These are phyloP conservation scores for Omphalotus guepiniiformis DNA, from an alignment of 768 basidiomycete species.

Conservation along the genomic window DNA sequence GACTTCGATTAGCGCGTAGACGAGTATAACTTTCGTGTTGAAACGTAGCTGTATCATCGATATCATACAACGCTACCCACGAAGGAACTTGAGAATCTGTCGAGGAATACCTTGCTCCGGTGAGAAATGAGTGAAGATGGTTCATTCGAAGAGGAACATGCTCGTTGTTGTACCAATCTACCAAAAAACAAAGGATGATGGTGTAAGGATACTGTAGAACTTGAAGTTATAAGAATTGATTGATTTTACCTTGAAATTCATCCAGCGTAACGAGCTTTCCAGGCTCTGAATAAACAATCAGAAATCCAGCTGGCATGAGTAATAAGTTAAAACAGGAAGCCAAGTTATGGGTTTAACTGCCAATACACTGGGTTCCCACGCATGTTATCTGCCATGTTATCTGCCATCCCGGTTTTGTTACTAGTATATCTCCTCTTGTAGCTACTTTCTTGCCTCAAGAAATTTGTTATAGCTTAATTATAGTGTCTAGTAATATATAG, in stretches of 20 bases:
- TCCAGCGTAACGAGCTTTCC: constrained; percentile 35
- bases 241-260: constrained; percentile 42
- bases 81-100: constrained; percentile 30
- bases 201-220: background rate
- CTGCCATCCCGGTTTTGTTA: too few species aligned
- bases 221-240: background rate
- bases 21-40: constrained; percentile 38
- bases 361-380: too few species aligned
- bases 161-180: constrained; percentile 56
- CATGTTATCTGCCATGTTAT: too few species aligned
- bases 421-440: too few species aligned
- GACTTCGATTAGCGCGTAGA: constrained; percentile 39
- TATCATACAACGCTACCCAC: constrained; percentile 50
- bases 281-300: constrained; percentile 46
- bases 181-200: background rate
- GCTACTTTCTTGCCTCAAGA: too few species aligned
- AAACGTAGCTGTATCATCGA: constrained; percentile 38
- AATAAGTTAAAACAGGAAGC: too few species aligned
- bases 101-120: constrained; percentile 42
- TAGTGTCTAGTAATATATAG: too few species aligned
- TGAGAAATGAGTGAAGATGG: constrained; percentile 40
- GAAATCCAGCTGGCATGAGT: constrained; percentile 40
- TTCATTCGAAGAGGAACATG: constrained; percentile 49
- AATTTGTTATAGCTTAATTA: too few species aligned
- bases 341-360: too few species aligned